Evolutionary conservation across 2,329 filamentous ascomycete species (phyloP), one percentile per base, ranked within the genome.

Genomic region (Blastomyces parvus): DNA sequence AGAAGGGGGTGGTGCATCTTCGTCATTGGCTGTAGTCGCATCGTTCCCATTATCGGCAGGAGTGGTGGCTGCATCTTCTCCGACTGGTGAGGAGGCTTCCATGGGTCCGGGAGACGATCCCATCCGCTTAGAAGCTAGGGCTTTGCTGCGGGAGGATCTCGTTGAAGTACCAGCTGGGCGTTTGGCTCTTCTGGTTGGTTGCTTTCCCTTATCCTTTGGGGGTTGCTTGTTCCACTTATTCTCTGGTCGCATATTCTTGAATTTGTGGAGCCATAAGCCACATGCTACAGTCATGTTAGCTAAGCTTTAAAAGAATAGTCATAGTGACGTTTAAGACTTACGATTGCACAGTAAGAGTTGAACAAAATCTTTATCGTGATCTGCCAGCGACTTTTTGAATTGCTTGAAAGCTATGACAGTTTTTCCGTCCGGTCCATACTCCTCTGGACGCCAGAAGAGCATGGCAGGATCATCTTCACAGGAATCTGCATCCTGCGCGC

Each of bases 211-310:
- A 52, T 73, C 70, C 62, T 72, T 74, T n/a, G 70, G 69, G 5
- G 81, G 78, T 63, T 83, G 82, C 66, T 85, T 89, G 67, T 88
- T 88, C 93, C 93, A 99, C 67, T 88, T 86, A 65, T 93, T 86
- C 62, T 86, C 81, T 2, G 94, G 94, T 9, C 94, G 87, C 80
- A 96, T 94, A 30, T 80, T 83, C 71, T 89, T 91, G 75, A 88
- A 91, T 72, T 97, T 97, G 65, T 87, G 86, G 69, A 99, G 87
- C 91, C 91, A 99, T 52, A 99, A 86, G 22, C 94, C 94, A 73
- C 94, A 99, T 64, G 93, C 84, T 87, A 68, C 33, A 62, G 60
- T 62, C 63, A 59, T 60, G 65, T 75, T 68, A 74, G 74, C 71
- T 64, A 63, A 58, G 36, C 60, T 68, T 61, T 63, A 67, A 56